Percentiles rank a stretch among this genome's conserved stretches.
These are phyloP conservation scores for Neoarthrinium moseri DNA, from an alignment of 2,329 filamentous ascomycete species.

Conservation along the genomic window DNA sequence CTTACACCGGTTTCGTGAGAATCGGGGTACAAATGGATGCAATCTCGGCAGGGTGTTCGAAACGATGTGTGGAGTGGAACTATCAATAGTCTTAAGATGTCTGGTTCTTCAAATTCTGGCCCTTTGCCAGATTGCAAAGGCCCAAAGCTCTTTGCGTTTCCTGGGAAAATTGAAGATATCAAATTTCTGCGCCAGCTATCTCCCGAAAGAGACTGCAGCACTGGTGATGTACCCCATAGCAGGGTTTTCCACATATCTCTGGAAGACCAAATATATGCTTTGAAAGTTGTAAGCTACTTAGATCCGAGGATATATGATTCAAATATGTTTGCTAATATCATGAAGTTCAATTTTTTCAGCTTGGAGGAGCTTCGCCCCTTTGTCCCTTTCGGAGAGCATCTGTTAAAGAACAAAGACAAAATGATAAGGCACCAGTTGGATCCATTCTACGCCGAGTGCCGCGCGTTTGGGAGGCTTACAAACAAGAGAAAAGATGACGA, in stretches of 20 bases:
- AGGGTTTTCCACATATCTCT: not conserved
- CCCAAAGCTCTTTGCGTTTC: too few species aligned
- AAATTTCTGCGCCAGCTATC: too few species aligned
- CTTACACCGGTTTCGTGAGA: too few species aligned
- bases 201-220: too few species aligned
- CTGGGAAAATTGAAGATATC: too few species aligned
- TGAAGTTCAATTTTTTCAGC: not conserved
- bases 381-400: not conserved
- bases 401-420: not conserved
- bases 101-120: too few species aligned
- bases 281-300: not conserved
- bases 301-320: not conserved
- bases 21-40: too few species aligned
- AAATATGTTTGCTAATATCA: not conserved
- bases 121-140: too few species aligned
- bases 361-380: not conserved
- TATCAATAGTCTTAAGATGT: too few species aligned
- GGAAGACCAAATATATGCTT: not conserved
- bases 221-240: not conserved
- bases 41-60: too few species aligned
- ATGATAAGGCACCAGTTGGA: conserved; percentile 9
- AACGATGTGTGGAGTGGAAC: too few species aligned
- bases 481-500: conserved; percentile 8
- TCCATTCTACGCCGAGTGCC: conserved; percentile 14
- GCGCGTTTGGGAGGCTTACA: conserved; percentile 6